A percentile compares a stretch with the other conserved stretches of the same genome.
phyloP scores from a whole-genome alignment of 306 rosid genomes.

The Inga laurina region DNA sequence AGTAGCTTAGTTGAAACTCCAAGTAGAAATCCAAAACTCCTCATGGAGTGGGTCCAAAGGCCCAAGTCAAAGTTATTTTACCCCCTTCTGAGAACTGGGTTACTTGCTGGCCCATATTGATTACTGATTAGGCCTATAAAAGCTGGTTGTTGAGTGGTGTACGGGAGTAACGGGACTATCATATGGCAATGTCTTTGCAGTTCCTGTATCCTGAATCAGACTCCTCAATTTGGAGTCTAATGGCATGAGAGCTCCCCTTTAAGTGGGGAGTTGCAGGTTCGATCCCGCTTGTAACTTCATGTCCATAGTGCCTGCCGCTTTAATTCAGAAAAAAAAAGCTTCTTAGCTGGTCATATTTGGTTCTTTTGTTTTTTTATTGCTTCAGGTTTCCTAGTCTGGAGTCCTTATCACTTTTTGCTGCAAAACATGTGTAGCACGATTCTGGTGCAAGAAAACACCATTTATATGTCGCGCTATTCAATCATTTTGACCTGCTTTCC shows the following conservation, averaged over 20 bases:
- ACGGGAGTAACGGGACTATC: background rate
- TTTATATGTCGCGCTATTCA: background rate
- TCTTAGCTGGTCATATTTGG: background rate
- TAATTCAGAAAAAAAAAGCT: background rate
- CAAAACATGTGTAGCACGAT: conserved; percentile 1
- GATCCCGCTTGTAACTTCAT: too few species aligned
- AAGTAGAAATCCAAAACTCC: background rate
- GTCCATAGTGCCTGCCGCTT: too few species aligned
- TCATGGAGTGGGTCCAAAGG: background rate
- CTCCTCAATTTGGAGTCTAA: background rate
- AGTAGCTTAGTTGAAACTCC: background rate
- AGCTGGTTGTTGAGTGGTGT: background rate
- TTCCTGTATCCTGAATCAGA: conserved; percentile 6
- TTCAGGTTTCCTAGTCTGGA: background rate
- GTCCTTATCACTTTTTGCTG: conserved; percentile 11
- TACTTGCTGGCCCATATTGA: background rate
- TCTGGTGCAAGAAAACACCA: background rate
- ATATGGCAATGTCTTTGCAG: background rate
- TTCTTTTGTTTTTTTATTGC: background rate
- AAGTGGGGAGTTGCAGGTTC: too few species aligned
- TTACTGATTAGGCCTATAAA: background rate
- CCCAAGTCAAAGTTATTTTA: background rate
- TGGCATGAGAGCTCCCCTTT: too few species aligned
- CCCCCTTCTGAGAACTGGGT: background rate
- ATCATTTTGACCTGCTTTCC: conserved; percentile 2